Base-by-base conservation (phyloP, 257 asterid species). In the Plectranthus barbatus region DNA sequence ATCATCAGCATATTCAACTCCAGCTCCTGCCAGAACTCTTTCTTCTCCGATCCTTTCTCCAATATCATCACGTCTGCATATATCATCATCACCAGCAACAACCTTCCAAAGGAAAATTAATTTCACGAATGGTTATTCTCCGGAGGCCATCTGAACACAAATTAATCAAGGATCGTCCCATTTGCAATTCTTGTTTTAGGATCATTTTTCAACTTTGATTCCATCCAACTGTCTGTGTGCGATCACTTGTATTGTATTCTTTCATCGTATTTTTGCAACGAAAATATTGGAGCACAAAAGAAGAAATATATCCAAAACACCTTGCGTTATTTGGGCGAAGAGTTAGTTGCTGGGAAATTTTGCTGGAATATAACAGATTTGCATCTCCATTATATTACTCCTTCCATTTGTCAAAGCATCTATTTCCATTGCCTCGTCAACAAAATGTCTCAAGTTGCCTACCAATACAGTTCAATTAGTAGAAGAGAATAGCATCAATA, bases 21-120 rank as follows among this genome's bases (percentile, higher is more conserved):
- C 97, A 59, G 97, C 95, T 69, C 96, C 84, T 11, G 96, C 93
- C 53, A 87, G 80, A 74, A 90, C 95, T 67, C 96, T 90, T 90
- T 75, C 97, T 82, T 64, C 99, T 77, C 75, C n/a, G n/a, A n/a
- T n/a, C n/a, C 97, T 81, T 78, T 89, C 97, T 66, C 99, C 99
- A 74, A 93, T 83, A 81, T 93, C 97, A 84, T 87, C 96, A 49
- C 96, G 84, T 70, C 69, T 80, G 17, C 95, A 97, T 63, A 93
- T 17, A 79, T 93, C 97, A 56, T 90, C 97, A 65, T 85, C 99
- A 63, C 99, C 99, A 62, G 92, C 82, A 55, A 79, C 74, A 59
- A 76, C 81, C 96, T 93, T 64, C 45, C 62, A 74, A 63, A 62
- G 56, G 53, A 4, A 64, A 54, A n/a, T n/a, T n/a, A n/a, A n/a